Evolutionary conservation across 192 early-diverging fungal species (phyloP).

Genomic region (Coemansia sp.): DNA sequence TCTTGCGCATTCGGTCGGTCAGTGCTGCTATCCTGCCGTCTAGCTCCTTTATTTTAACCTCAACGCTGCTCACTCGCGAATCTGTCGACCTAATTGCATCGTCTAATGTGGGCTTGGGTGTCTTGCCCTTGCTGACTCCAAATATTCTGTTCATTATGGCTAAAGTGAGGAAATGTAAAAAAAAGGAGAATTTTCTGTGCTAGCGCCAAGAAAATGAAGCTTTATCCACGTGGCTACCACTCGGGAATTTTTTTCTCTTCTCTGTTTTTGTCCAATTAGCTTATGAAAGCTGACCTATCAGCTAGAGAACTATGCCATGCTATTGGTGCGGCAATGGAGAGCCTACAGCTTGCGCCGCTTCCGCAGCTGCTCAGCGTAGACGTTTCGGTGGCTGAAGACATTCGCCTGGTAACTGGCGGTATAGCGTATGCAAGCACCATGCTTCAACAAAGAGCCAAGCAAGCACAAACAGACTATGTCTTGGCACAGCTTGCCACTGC

Average conservation of each 20-base stretch:
- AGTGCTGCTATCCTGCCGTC: constrained; percentile 90
- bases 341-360: constrained; percentile 19
- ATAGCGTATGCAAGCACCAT: constrained; percentile 11
- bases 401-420: constrained; percentile 17
- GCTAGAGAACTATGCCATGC: too few species aligned
- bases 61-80: constrained; percentile 76
- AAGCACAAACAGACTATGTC: constrained; percentile 13
- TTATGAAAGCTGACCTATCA: too few species aligned
- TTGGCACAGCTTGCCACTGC: constrained; percentile 23
- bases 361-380: constrained; percentile 5
- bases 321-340: constrained; percentile 14
- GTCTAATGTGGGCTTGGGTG: constrained; percentile 81
- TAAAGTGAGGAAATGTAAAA: too few species aligned
- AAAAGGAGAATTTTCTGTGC: too few species aligned
- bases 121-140: constrained; percentile 78
- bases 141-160: constrained; percentile 85
- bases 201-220: too few species aligned
- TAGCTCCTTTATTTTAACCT: constrained; percentile 91
- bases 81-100: constrained; percentile 89
- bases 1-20: constrained; percentile 90
- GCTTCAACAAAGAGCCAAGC: constrained; percentile 4
- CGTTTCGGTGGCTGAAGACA: constrained; percentile 2
- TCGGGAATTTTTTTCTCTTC: neutral
- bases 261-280: neutral
- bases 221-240: too few species aligned